Evolutionary conservation across 2,329 filamentous ascomycete species (phyloP).

Genomic region (Talaromyces albobiverticillius): DNA sequence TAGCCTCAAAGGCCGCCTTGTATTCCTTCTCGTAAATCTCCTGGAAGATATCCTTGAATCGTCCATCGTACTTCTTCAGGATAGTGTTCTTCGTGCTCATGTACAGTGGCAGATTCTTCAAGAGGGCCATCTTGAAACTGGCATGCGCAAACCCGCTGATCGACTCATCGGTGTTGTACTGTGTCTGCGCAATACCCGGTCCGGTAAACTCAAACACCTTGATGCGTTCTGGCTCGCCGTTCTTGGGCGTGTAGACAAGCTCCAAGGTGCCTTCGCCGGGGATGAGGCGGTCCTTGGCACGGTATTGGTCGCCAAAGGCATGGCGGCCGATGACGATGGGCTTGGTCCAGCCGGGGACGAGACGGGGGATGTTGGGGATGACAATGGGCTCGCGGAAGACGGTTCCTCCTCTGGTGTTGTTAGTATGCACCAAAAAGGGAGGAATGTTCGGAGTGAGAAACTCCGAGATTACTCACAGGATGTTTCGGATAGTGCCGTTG

Average conservation of each 20-base stretch:
- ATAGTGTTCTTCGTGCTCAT: constrained; percentile 99
- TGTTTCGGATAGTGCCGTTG: constrained; percentile 79
- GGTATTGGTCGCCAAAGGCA: constrained; percentile 98
- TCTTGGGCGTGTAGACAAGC: constrained; percentile 88
- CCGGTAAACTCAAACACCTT: constrained; percentile 88
- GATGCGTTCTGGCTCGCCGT: constrained; percentile 76
- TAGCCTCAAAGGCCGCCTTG: constrained; percentile 82
- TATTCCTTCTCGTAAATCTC: constrained; percentile 88
- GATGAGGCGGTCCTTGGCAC: constrained; percentile 87
- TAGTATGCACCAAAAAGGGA: constrained; percentile 1
- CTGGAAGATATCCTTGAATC: constrained; percentile 99
- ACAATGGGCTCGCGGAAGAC: constrained; percentile 99
- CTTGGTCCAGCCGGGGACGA: constrained; percentile 97
- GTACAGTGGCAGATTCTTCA: constrained; percentile 88
- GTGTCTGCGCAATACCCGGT: constrained; percentile 84
- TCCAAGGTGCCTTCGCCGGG: constrained; percentile 80
- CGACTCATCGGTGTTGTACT: constrained; percentile 98
- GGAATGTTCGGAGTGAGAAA: too few relatives aligned
- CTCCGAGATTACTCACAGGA: constrained; percentile 44
- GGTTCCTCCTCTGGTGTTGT: constrained; percentile 66
- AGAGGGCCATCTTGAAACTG: constrained; percentile 90
- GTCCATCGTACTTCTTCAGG: constrained; percentile 95
- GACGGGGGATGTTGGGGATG: constrained; percentile 85
- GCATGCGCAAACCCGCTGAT: constrained; percentile 94
- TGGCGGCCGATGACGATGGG: constrained; percentile 99